Evolutionary conservation across 441 rosid genomes (phyloP), one percentile per base, ranked within the genome.

Genomic region (Brassica hybrid): DNA sequence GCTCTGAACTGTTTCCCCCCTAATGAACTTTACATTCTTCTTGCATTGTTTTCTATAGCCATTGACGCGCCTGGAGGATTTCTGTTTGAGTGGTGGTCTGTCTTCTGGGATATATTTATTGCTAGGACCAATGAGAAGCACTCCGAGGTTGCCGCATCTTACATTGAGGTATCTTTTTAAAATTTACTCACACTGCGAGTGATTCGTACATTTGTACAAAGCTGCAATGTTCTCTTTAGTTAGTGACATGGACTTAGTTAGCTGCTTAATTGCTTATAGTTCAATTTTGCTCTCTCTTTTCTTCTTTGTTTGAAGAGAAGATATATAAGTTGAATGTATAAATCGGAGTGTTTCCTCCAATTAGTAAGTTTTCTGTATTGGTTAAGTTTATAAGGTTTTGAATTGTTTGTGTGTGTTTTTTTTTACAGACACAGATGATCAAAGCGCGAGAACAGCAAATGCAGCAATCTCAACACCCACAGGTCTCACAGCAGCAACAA

Each of bases 81-180:
- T 79, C 88, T 94, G 21, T 91, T 90, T 61, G 97, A 94, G 83
- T 92, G 98, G 97, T 94, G 98, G 98, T 94, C 97, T 2, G 97
- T 94, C 50, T 94, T 94, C 80, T 94, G 97, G 98, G 98, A 94
- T 76, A 87, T 91, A 65, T 94, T 91, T 73, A 88, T 89, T 74
- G 91, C 98, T 10, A 88, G 97, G 84, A 86, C 91, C 19, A 86
- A 88, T 71, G 91, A 94, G 80, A 91, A 89, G 82, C 91, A 86
- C 77, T 89, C 95, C 4, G 94, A 92, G 69, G 88, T 84, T 78
- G 97, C 93, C 32, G 91, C 98, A 50, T 89, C 98, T 36, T 90
- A 88, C 72, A 88, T 87, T 0, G 92, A 88, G 97, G 88, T 85
- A 57, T 69, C 75, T 73, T 76, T 59, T 70, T 73, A n/a, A n/a